Base-by-base conservation (phyloP, 208 protist species). In the Wallacemonas collosoma region DNA sequence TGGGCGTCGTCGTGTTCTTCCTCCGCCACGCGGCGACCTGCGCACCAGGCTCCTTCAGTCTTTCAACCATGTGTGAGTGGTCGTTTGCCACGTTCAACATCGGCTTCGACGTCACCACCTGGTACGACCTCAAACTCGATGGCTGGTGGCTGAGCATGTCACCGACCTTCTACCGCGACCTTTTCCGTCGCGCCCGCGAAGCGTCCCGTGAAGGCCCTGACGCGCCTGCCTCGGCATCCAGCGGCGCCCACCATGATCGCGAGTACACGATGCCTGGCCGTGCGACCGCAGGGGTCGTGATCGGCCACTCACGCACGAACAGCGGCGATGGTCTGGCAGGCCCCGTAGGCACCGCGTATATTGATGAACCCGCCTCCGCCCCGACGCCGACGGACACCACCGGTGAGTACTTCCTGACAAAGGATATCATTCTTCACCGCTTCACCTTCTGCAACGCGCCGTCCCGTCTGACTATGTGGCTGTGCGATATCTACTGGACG, bases 31-130 rank as follows among this genome's bases (percentile, higher is more conserved):
- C 69, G 48, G 35, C 48, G 12, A 94, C 86, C n/a, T 93, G 89
- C 65, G 86, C 82, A 12, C 61, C 80, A 55, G 87, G 85, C 44
- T 82, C 85, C 12, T 91, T 84, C 75, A 93, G 85, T 57, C 62
- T 89, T 17, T 78, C 89, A 1, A 93, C 78, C 38, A 88, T 94
- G 72, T 87, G 77, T 51, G 89, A 94, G 76, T 94, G 89, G 83
- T 17, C 53, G 2, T 91, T 94, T 40, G 85, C 66, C 14, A 44
- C 55, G 26, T 89, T 80, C 75, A 94, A 90, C 74, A 79, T 94
- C 61, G 43, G 70, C 60, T 94, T 77, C 64, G 89, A 94, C 68
- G 82, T 64, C 55, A 85, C 80, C 14, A 65, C 69, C 3, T 92
- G 84, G 80, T 93, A 79, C 62, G 89, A 93, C 51, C 40, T 91